A percentile compares a stretch with the other conserved stretches of the same genome.
phyloP scores from a whole-genome alignment of 306 rosid species.

The Cicer judaicum region DNA sequence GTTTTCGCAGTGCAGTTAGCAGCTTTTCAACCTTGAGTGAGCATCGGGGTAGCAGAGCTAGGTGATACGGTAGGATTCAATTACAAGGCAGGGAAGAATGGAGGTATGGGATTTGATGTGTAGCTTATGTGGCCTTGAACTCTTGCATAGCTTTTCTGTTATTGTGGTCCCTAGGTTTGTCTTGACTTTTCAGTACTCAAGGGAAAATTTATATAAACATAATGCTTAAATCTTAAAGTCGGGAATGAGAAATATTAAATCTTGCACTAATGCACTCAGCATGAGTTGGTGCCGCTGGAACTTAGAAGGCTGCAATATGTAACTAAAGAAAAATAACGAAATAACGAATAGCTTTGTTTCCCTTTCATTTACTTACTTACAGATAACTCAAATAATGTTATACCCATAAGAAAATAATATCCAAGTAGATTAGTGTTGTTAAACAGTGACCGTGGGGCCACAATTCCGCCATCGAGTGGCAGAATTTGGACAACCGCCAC shows the following conservation, averaged over 20 bases:
- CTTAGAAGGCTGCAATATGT: constrained; percentile 3
- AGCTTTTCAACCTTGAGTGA: not conserved
- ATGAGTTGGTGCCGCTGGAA: constrained; percentile 16
- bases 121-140: not conserved
- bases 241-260: not conserved
- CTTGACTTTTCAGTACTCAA: constrained; percentile 2
- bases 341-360: constrained; percentile 21
- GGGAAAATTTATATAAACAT: constrained; percentile 5
- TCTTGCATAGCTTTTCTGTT: constrained; percentile 8
- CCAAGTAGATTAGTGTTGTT: not conserved
- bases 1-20: not conserved
- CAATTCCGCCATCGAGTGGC: too few species aligned
- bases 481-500: too few species aligned
- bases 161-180: constrained; percentile 1
- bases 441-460: too few species aligned
- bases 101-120: not conserved
- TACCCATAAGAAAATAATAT: constrained; percentile 17
- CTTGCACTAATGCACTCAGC: not conserved
- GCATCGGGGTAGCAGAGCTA: not conserved
- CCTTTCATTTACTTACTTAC: not conserved
- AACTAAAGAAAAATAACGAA: constrained; percentile 20
- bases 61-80: not conserved
- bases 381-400: constrained; percentile 10
- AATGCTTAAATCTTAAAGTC: constrained; percentile 15
- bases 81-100: not conserved